phyloP scores from a whole-genome alignment of 805 yeast species.

The Ogataea nonfermentans region DNA sequence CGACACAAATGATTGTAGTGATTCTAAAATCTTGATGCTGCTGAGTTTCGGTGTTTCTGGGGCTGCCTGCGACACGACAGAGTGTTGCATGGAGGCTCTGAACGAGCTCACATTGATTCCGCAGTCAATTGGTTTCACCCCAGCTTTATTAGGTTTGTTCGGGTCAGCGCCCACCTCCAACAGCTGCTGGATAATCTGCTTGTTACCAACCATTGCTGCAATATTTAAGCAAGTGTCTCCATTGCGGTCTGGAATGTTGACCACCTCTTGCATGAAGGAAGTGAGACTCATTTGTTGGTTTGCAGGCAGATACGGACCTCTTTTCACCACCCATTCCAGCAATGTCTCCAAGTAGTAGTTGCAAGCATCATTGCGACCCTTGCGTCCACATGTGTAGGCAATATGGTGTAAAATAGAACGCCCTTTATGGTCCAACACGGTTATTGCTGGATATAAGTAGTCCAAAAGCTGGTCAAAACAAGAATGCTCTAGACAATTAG shows the following conservation, averaged over 20 bases:
- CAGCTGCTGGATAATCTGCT: conserved; percentile 74
- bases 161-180: conserved; percentile 88
- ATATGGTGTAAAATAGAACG: conserved; percentile 88
- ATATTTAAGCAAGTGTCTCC: conserved; percentile 96
- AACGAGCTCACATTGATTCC: conserved; percentile 52
- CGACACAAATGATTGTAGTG: conserved; percentile 49
- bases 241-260: conserved; percentile 86
- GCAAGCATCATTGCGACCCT: conserved; percentile 69
- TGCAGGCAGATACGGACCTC: conserved; percentile 43
- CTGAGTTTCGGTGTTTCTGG: conserved; percentile 15
- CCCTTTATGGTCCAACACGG: conserved; percentile 62
- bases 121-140: conserved; percentile 82
- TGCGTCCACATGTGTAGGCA: conserved; percentile 73
- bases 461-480: conserved; percentile 71
- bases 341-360: conserved; percentile 70
- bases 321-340: conserved; percentile 72
- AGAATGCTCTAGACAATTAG: conserved; percentile 76
- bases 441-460: conserved; percentile 70
- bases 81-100: conserved; percentile 4
- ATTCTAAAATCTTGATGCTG: conserved; percentile 44
- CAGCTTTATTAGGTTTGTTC: conserved; percentile 75
- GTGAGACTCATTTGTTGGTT: conserved; percentile 49
- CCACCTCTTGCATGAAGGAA: conserved; percentile 63
- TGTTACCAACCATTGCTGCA: conserved; percentile 85
- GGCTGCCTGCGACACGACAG: conserved; percentile 1